Evolutionary conservation across 2,329 filamentous ascomycete species (phyloP), one percentile per base, ranked within the genome.

Genomic region (Parafenestella ontariensis): DNA sequence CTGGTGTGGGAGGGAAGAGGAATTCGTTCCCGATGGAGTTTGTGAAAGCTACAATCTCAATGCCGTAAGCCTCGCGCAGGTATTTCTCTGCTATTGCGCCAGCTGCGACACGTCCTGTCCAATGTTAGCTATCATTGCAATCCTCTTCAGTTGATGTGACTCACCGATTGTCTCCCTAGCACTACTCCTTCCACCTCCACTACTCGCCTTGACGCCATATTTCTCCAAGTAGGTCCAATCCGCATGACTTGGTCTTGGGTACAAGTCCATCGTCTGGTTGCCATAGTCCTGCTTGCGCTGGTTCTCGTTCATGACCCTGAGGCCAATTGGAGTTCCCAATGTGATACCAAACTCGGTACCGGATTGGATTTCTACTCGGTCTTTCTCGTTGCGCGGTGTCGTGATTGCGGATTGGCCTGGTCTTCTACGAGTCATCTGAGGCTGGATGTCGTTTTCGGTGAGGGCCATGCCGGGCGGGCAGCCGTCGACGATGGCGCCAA

Each of bases 141-240:
- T 18, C 10, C 8, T 23, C 6, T 29, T 18, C 2, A 31, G 31
- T 42, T 8, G 11, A 24, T 13, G 53, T 26, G 34, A 51, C 69
- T 49, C 72, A 85, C 89, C 92, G 72, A 98, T 96, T 10, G 94
- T 98, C 83, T 98, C 94, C 62, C 94, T 84, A n/a, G 95, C 95
- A 74, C 89, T 93, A 74, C 89, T 93, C 59, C 95, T 85, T 49
- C 95, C 94, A 66, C 95, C 94, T 54, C 95, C 94, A 58, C 88
- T 92, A 74, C 87, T 91, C 33, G 95, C 92, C 82, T 96, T 96
- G 66, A 96, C 88, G 52, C 94, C 94, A 76, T 99, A 99, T 81
- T 98, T 98, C 77, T 96, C 91, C 57, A 96, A 83, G 79, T 98
- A 98, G 56, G 95, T 98, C 86, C 90, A 97, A 79, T 98, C 94